Base-by-base conservation (phyloP, 2,329 filamentous ascomycete genomes). In the Sporothrix humicola region DNA sequence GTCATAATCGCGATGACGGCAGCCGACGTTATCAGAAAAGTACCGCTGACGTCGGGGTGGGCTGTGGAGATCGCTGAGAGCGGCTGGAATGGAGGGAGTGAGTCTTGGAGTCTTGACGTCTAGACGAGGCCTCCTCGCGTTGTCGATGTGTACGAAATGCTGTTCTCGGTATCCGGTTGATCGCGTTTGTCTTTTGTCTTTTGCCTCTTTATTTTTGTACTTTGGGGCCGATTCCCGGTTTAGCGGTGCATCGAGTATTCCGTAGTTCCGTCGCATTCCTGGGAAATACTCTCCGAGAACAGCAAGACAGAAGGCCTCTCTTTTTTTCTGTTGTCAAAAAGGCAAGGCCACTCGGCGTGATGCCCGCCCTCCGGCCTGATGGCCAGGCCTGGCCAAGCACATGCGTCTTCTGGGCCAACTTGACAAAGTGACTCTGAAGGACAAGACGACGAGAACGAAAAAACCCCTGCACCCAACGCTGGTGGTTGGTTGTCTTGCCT, bases 401-500 rank as follows among this genome's bases (percentile, higher is more conserved):
- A 31, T 46, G 42, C 37, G 7, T 23, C n/a, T 12, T 65, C 37
- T 23, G 48, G 61, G 42, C 61, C 61, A 66, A 20, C 61, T 66
- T 48, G 61, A 66, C 20, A 48, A 44, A 15, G 42, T n/a, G 46
- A 48, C 46, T 20, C 20, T 54, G n/a, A 17, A 23, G 15, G 37
- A 48, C 46, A 48, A 13, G 20, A 56, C 7, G 20, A 7, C 31
- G 31, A 6, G 31, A 37, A 37, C 31, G 31, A 37, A 17, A 56
- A 56, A 20, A 12, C 56, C 61, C 61, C 42, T 48, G 61, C 42
- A 17, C 61, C 61, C 13, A 44, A 5, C 9, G 37, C 37, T 65
- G 59, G 61, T 66, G 42, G 61, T 48, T 66, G 61, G 61, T 66
- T 66, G 61, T 66, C 42, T 66, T 66, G 42, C 42, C 15, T n/a